Percentiles rank a stretch among this genome's conserved stretches.
Evolutionary conservation across 768 basidiomycete genomes (phyloP).

Genomic region (Podaxis rugospora): DNA sequence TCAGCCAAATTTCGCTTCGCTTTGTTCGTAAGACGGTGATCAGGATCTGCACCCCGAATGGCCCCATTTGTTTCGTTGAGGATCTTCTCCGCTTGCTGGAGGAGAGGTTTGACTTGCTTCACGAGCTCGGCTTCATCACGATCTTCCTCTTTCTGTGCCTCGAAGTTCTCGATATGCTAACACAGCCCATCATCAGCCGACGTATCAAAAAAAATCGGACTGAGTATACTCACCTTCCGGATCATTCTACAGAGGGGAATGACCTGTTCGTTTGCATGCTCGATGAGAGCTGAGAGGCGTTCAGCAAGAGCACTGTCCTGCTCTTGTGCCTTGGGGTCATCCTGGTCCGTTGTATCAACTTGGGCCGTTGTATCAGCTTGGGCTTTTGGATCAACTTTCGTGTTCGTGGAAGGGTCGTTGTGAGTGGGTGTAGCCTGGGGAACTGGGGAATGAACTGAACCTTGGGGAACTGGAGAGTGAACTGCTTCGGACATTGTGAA

Average conservation of each 20-base stretch:
- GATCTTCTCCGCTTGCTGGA: slow-evolving; percentile 33
- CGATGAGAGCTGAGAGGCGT: slow-evolving; percentile 30
- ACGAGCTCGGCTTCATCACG: slow-evolving; percentile 30
- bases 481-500: not conserved
- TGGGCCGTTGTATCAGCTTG: too few species aligned
- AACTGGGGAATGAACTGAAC: not conserved
- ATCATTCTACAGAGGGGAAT: slow-evolving; percentile 30
- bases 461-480: not conserved
- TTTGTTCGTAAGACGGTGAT: slow-evolving; percentile 27
- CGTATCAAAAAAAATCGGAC: not conserved
- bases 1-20: slow-evolving; percentile 30
- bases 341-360: not conserved
- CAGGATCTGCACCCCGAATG: slow-evolving; percentile 32
- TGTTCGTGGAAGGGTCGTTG: not conserved
- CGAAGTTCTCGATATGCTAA: slow-evolving; percentile 33
- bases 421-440: not conserved
- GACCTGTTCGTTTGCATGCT: slow-evolving; percentile 27
- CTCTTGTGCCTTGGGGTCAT: slow-evolving; percentile 19
- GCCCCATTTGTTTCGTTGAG: slow-evolving; percentile 33
- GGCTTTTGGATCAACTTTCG: too few species aligned
- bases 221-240: slow-evolving; percentile 23
- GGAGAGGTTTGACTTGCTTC: slow-evolving; percentile 29
- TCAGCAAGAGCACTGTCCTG: slow-evolving; percentile 26
- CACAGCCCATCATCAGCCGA: not conserved
- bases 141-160: slow-evolving; percentile 29